These are phyloP conservation scores for Pseudonitzschia pungens DNA, from an alignment of 108 stramenopile genomes.

Conservation along the genomic window DNA sequence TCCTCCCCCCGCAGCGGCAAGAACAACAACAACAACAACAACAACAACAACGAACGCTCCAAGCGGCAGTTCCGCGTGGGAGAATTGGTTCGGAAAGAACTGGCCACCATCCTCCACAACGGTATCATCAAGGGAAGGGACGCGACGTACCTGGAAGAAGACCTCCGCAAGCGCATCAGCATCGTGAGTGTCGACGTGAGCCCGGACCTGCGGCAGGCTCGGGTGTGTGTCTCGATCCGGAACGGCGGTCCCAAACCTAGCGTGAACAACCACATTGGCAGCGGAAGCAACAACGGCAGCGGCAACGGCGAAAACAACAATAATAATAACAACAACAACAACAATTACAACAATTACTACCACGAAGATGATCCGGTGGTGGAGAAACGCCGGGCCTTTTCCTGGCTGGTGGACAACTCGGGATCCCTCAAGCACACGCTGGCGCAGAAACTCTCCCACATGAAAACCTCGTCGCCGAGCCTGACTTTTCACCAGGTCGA, in stretches of 20 bases:
- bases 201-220: constrained; percentile 84
- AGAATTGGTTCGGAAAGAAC: constrained; percentile 73
- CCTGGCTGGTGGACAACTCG: constrained; percentile 81
- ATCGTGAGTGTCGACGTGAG: constrained; percentile 79
- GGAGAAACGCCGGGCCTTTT: constrained; percentile 75
- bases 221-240: constrained; percentile 79
- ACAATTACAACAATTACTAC: not conserved
- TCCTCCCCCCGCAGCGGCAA: not conserved
- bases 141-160: constrained; percentile 60
- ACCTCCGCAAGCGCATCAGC: constrained; percentile 68
- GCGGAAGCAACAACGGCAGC: constrained; percentile 18
- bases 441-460: constrained; percentile 79
- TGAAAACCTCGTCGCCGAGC: constrained; percentile 73
- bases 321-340: too few species aligned
- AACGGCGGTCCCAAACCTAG: constrained; percentile 24
- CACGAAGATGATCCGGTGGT: constrained; percentile 36
- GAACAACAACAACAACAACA: not conserved
- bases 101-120: constrained; percentile 61
- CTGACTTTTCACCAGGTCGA: constrained; percentile 87
- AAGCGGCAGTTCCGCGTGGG: constrained; percentile 87
- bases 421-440: constrained; percentile 73
- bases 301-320: not conserved
- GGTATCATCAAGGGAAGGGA: constrained; percentile 51
- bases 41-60: constrained; percentile 44
- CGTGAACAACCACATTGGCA: too few species aligned